Base-by-base conservation (phyloP, 2,329 filamentous ascomycete species). In the Neodidymelliopsis sp. region DNA sequence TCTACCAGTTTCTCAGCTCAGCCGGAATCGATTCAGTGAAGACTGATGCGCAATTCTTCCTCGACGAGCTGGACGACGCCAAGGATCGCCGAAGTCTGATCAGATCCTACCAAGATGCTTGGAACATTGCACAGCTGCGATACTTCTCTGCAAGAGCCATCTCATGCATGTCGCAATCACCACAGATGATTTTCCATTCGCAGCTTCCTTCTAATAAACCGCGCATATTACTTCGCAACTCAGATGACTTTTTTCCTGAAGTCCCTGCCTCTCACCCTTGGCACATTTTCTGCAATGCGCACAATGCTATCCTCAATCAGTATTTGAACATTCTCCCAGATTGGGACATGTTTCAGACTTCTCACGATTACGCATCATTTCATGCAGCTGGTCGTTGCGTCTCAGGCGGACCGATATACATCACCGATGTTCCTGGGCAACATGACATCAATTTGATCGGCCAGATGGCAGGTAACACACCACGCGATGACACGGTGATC, bases 211-310 rank as follows among this genome's bases (percentile, higher is more conserved):
- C 79, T n/a, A 90, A 88, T 67, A 85, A 85, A 38, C 89, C 90
- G 0, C 79, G 84, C 0, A 80, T 95, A 18, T 78, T 92, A 0
- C 82, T 91, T 13, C 88, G 94, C 35, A 97, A 95, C 74, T 95
- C 90, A 0, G 92, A 87, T 54, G 89, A 97, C 73, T 99, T 92
- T 79, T 97, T 95, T 71, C 94, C 94, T 0, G 84, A 91, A 33
- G 82, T 91, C 4, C 83, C 87, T 0, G 82, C 84, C 0, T 91
- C 88, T 6, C 94, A 99, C 54, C 84, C 92, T 0, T 99, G 94
- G 93, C 94, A 99, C 71, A 82, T 97, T 25, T 99, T 95, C 79
- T 85, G 88, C 56, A 99, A 97, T 67, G 93, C 93, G 0, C 89
- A 97, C 73, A 97, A 96, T 69, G 81, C 84, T 23, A 79, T 97